A percentile compares a stretch with the other conserved stretches of the same genome.
Evolutionary conservation across 495 filamentous ascomycete species (phyloP).

Genomic region (Penicillium maclennaniae): DNA sequence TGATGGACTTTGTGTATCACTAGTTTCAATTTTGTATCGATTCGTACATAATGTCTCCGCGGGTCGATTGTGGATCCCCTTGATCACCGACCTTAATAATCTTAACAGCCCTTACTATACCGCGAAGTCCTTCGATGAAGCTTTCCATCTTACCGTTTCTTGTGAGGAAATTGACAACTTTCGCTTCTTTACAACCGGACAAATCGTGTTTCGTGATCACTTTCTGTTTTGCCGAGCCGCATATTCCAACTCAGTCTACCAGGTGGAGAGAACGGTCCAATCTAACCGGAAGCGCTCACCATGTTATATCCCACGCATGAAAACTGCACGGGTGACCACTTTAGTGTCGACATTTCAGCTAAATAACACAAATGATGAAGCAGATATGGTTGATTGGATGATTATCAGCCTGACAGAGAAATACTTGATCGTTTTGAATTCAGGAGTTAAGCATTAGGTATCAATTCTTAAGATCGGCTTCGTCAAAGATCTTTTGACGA

Average conservation of each 20-base stretch:
- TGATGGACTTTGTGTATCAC: neutral
- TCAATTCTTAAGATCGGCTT: neutral
- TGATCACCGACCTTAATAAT: too few relatives aligned
- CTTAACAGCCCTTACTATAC: too few relatives aligned
- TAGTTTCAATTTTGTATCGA: neutral
- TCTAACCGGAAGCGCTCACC: neutral
- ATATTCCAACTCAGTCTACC: neutral
- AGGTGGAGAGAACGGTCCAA: neutral
- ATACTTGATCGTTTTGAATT: slow-evolving; percentile 4
- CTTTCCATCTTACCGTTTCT: neutral
- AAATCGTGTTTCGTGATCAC: neutral
- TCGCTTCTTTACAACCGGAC: neutral
- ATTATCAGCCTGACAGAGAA: slow-evolving; percentile 3
- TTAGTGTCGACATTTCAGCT: too few relatives aligned
- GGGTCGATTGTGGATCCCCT: too few relatives aligned
- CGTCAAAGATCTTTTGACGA: neutral
- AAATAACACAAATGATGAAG: neutral
- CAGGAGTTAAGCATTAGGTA: slow-evolving; percentile 6
- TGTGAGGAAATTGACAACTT: too few relatives aligned
- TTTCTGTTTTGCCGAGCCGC: neutral
- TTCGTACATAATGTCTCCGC: neutral
- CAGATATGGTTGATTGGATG: neutral
- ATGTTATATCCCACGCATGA: neutral
- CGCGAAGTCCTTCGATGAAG: neutral
- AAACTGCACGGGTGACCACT: neutral